Evolutionary conservation across 306 rosid species (phyloP).

Genomic region (Malus sylvestris): DNA sequence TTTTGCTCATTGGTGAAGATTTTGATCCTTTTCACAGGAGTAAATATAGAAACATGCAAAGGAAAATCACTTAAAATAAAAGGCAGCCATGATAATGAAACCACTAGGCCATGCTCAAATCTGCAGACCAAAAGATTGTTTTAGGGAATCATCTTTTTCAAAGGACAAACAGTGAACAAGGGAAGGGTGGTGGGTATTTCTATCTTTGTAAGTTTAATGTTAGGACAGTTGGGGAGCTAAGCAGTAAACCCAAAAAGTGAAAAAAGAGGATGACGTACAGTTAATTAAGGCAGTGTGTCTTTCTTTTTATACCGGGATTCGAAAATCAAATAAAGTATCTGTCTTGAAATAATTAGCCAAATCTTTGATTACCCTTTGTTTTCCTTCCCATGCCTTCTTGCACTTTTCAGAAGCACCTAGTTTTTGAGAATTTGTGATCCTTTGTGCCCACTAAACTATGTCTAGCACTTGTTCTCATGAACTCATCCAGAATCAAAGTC

Average conservation of each 20-base stretch:
- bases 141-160: neutral
- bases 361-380: conserved; percentile 20
- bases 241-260: conserved; percentile 7
- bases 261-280: neutral
- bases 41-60: neutral
- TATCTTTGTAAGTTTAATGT: neutral
- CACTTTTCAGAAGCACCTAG: conserved; percentile 41
- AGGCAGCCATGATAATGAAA: neutral
- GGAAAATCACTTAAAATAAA: neutral
- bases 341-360: conserved; percentile 13
- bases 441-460: conserved; percentile 45
- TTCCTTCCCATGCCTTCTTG: neutral
- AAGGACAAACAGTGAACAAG: neutral
- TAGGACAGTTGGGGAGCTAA: neutral
- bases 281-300: neutral
- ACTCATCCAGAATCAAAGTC: conserved; percentile 19
- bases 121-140: neutral
- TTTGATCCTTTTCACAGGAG: neutral
- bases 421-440: conserved; percentile 20
- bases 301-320: too few relatives aligned
- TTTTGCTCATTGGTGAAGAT: conserved; percentile 6
- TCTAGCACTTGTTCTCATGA: conserved; percentile 27
- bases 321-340: conserved; percentile 14
- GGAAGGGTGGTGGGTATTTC: neutral
- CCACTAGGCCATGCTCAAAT: neutral